Evolutionary conservation across 108 stramenopile genomes (phyloP).

Genomic region (Pseudonitzschia pungens): DNA sequence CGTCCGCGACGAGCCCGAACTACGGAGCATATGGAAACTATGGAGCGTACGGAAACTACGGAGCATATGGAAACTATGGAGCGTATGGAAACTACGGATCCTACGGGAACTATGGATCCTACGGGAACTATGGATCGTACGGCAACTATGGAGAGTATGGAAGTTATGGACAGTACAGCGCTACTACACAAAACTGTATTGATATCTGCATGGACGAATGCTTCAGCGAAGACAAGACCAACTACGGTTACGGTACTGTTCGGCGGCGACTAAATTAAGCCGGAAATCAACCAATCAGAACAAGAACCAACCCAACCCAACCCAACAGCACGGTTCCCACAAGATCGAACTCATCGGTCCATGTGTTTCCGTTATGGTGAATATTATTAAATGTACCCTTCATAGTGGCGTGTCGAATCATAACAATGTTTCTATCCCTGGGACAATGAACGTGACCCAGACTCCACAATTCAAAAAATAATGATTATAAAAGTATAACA

Average conservation of each 20-base stretch:
- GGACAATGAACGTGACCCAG: no score
- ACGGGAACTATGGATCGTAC: not conserved
- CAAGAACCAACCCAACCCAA: no score
- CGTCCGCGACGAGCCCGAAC: no score
- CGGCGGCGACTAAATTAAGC: not conserved
- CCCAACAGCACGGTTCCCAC: no score
- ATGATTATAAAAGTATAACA: no score
- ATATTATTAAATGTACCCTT: no score
- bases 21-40: not conserved
- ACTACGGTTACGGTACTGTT: not conserved
- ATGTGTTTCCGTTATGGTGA: no score
- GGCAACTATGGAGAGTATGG: not conserved
- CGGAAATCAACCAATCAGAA: no score
- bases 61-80: not conserved
- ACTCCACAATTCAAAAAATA: no score
- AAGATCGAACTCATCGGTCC: no score
- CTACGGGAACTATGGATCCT: not conserved
- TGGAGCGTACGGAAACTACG: not conserved
- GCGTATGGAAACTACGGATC: not conserved
- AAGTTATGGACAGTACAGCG: not conserved
- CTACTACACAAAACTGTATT: not conserved
- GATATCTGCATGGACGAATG: not conserved
- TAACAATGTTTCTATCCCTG: no score
- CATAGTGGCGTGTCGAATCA: no score
- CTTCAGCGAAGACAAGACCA: not conserved